phyloP scores from a whole-genome alignment of 176 grass and related monocot species.

The Cenchrus americanus region DNA sequence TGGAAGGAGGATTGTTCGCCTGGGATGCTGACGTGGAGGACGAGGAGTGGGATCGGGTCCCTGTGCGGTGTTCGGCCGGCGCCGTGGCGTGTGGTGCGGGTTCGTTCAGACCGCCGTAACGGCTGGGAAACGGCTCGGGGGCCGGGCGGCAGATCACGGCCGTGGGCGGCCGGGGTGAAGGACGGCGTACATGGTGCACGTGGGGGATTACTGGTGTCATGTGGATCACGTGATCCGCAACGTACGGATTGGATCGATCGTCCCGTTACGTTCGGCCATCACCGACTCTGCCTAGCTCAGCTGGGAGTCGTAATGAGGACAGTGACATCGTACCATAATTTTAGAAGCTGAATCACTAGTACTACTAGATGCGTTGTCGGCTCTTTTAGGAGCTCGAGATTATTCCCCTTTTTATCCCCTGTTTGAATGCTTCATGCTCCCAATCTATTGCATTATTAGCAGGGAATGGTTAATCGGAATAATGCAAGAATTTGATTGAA shows the following conservation, averaged over 20 bases:
- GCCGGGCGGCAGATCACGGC: neutral
- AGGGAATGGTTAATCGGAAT: too few relatives aligned
- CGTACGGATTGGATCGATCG: neutral
- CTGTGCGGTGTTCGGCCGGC: neutral
- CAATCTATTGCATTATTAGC: too few relatives aligned
- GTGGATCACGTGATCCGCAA: neutral
- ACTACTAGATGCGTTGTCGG: neutral
- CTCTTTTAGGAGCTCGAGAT: neutral
- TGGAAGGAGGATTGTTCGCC: neutral
- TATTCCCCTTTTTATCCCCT: too few relatives aligned
- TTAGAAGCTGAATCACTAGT: neutral
- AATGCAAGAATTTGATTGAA: too few relatives aligned
- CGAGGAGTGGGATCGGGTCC: neutral
- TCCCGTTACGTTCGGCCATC: neutral
- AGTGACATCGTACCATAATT: neutral
- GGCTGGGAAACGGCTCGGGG: neutral
- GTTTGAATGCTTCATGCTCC: too few relatives aligned
- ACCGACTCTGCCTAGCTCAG: neutral
- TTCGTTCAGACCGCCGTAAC: conserved; percentile 19
- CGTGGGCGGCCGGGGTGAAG: neutral
- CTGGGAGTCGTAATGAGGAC: neutral
- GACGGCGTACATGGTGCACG: neutral
- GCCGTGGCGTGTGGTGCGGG: neutral
- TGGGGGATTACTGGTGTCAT: neutral
- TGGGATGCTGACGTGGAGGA: neutral